phyloP scores from a whole-genome alignment of 768 basidiomycete genomes.

The Guyanaporus albipodus region DNA sequence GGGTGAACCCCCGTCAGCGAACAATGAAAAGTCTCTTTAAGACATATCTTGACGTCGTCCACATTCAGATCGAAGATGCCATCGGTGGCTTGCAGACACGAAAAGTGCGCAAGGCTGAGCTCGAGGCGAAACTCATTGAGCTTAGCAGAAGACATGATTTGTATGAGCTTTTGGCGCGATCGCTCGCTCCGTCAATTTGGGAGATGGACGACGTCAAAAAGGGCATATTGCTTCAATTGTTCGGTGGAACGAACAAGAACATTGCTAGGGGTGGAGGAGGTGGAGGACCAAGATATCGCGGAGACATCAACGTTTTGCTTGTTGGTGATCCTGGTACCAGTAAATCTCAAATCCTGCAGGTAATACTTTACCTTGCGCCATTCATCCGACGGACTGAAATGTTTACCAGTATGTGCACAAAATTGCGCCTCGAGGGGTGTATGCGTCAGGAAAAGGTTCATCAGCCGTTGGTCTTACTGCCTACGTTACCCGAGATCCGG shows the following conservation, averaged over 20 bases:
- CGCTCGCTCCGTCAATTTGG: conserved; percentile 93
- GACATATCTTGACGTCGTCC: conserved; percentile 95
- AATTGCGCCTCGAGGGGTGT: conserved; percentile 96
- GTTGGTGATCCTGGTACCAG: conserved; percentile 97
- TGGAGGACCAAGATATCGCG: conserved; percentile 93
- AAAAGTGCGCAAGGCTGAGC: conserved; percentile 54
- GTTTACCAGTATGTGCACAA: conserved; percentile 88
- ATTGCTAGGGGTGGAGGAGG: conserved; percentile 90
- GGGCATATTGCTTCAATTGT: conserved; percentile 91
- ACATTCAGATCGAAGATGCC: conserved; percentile 63
- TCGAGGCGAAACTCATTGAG: conserved; percentile 73
- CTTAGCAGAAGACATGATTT: conserved; percentile 75
- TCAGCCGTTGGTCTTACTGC: conserved; percentile 98
- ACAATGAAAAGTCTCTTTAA: conserved; percentile 95
- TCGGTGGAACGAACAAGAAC: conserved; percentile 97
- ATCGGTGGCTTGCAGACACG: conserved; percentile 34
- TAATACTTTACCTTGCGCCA: conserved; percentile 29
- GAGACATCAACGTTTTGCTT: conserved; percentile 95
- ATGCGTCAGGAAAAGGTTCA: conserved; percentile 96
- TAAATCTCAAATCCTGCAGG: conserved; percentile 94
- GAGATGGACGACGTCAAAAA: conserved; percentile 99
- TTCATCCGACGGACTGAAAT: background rate
- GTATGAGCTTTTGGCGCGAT: conserved; percentile 80
- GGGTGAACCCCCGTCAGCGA: conserved; percentile 88
- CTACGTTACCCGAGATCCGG: conserved; percentile 96